Percentiles rank a stretch among this genome's conserved stretches.
These are phyloP conservation scores for Diaporthe batatas DNA, from an alignment of 2,329 filamentous ascomycete species.

Conservation along the genomic window DNA sequence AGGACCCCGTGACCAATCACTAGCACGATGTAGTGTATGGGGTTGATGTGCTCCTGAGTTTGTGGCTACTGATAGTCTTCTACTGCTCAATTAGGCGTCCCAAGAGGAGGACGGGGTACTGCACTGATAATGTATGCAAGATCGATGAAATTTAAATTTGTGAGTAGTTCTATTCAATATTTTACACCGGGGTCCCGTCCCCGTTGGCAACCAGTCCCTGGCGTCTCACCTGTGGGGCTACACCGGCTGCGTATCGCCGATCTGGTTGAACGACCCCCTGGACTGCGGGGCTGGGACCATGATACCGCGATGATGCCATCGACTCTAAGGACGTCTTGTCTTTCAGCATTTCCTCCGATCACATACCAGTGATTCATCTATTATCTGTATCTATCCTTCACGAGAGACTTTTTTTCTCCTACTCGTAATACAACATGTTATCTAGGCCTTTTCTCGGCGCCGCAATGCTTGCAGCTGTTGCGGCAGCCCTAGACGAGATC, in stretches of 20 bases:
- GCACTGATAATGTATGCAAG: not conserved
- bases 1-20: too few relatives aligned
- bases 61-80: too few relatives aligned
- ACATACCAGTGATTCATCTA: not conserved
- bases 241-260: conserved; percentile 26
- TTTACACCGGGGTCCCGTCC: not conserved
- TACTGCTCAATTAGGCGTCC: too few relatives aligned
- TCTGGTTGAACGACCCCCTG: not conserved
- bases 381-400: not conserved
- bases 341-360: not conserved
- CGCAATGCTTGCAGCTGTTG: conserved; percentile 31
- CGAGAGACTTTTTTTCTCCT: fast-evolving
- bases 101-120: not conserved
- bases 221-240: not conserved
- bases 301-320: conserved; percentile 33
- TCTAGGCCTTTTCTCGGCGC: conserved; percentile 2
- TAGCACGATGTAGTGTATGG: too few relatives aligned
- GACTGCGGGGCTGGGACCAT: conserved; percentile 30
- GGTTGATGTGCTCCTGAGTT: too few relatives aligned
- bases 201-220: not conserved
- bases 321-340: not conserved
- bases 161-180: not conserved
- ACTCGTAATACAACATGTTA: conserved; percentile 16
- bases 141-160: not conserved
- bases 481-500: conserved; percentile 37